Base-by-base conservation (phyloP, 495 filamentous ascomycete genomes). In the Xylaria longipes region DNA sequence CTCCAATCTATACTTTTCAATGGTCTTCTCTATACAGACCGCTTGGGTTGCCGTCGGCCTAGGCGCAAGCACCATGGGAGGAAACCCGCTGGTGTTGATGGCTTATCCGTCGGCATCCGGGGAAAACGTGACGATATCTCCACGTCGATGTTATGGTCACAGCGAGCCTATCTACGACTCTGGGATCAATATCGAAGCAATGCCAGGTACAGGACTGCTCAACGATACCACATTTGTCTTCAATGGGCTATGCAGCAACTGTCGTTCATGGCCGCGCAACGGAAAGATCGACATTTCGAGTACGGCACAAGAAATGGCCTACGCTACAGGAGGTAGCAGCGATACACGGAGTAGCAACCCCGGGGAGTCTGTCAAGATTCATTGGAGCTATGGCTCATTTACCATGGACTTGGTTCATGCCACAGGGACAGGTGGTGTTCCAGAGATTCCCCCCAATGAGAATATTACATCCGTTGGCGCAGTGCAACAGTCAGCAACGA, bases 371-470 rank as follows among this genome's bases (percentile, higher is more conserved):
- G 76, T 89, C 8, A 79, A 84, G 45, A 79, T 86, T n/a, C 90
- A 92, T 76, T 70, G 77, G 45, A 78, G 79, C 62, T 88, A 88
- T 74, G 89, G 89, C 37, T 62, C 74, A 0, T 91, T 91, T 79
- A 82, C 77, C 5, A 81, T 91, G 73, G 83, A 90, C 73, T 78
- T 89, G 75, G 74, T 77, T 8, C 75, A 79, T 39, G 87, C 89
- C 14, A 82, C 65, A 2, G 87, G 86, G 11, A 48, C 75, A 4
- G 77, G 73, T 8, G 77, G 74, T 14, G 69, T 79, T 29, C 80
- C 82, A 1, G 70, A 63, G 27, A 75, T 81, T 54, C 69, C 75
- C 9, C 58, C 54, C 31, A 72, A 63, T 41, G 61, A 65, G 17
- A 57, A 68, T 27, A 77, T 79, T 29, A 70, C 72, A 7, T 72